A percentile compares a stretch with the other conserved stretches of the same genome.
Evolutionary conservation across 108 stramenopile species (phyloP).

Genomic region (Cyclostephanos tholiformis): DNA sequence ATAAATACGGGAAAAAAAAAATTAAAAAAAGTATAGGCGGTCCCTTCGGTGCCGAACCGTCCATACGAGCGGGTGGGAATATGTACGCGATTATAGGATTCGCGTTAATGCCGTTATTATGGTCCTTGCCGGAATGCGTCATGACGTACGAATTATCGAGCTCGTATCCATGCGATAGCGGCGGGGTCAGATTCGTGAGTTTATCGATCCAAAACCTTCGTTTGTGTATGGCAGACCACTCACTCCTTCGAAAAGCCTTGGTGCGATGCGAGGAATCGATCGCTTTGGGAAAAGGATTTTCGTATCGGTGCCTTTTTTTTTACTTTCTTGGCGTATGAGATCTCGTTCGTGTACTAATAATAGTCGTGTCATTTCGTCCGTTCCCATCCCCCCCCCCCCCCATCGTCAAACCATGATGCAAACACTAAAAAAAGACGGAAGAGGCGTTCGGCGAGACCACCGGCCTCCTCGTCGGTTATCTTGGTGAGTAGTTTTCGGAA

Average conservation of each 20-base stretch:
- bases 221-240: too few species aligned
- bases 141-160: conserved; percentile 90
- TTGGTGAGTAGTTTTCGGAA: conserved; percentile 62
- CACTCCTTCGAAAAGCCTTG: too few species aligned
- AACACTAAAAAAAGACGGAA: too few species aligned
- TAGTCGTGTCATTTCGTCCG: too few species aligned
- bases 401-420: too few species aligned
- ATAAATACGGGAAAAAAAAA: neutral
- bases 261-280: too few species aligned
- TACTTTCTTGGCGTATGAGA: neutral
- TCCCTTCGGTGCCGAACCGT: conserved; percentile 91
- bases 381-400: too few species aligned
- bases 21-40: conserved; percentile 54
- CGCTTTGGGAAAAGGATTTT: too few species aligned
- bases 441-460: conserved; percentile 85
- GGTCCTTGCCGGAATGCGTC: conserved; percentile 93
- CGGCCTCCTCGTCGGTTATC: conserved; percentile 87
- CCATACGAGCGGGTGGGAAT: conserved; percentile 80
- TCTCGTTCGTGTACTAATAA: too few species aligned
- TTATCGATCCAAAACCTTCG: too few species aligned
- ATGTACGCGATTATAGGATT: conserved; percentile 85
- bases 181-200: conserved; percentile 88
- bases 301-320: neutral
- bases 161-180: conserved; percentile 90
- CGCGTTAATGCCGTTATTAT: conserved; percentile 81